Conservation (phyloP, 345 rosid species). For the Linum tenue region DNA sequence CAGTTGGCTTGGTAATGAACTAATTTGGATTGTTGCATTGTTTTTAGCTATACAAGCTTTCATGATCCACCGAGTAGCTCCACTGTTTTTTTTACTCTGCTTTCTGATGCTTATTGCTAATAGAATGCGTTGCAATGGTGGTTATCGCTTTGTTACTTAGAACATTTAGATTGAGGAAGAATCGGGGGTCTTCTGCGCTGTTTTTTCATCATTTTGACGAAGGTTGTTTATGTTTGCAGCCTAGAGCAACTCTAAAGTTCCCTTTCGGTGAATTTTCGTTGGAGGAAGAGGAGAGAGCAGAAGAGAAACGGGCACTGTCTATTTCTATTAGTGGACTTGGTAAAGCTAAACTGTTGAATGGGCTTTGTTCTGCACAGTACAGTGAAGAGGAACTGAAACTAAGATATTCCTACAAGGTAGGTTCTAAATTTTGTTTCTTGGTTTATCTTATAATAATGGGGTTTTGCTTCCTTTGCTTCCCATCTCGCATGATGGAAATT, state of each 20-base stretch:
- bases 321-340: slow-evolving; percentile 52
- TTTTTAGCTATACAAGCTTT: too few species aligned
- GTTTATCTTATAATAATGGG: not conserved
- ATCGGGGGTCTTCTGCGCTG: not conserved
- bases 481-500: slow-evolving; percentile 3
- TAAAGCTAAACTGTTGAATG: slow-evolving; percentile 50
- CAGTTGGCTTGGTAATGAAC: slow-evolving; percentile 42
- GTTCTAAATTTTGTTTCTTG: not conserved
- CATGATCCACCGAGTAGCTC: too few species aligned
- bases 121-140: not conserved
- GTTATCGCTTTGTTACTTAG: too few species aligned
- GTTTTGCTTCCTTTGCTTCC: slow-evolving; percentile 3
- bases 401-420: slow-evolving; percentile 71
- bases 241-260: slow-evolving; percentile 77
- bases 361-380: slow-evolving; percentile 65
- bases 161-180: not conserved
- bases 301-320: slow-evolving; percentile 43
- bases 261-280: slow-evolving; percentile 73
- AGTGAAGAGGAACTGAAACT: slow-evolving; percentile 68
- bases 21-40: slow-evolving; percentile 12
- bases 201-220: not conserved
- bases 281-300: slow-evolving; percentile 64
- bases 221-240: slow-evolving; percentile 34
- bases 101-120: not conserved
- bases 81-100: not conserved